Percentiles rank a stretch among this genome's conserved stretches.
Conservation (phyloP, 2,329 filamentous ascomycete species). For the Colletotrichum cordylinicola region DNA sequence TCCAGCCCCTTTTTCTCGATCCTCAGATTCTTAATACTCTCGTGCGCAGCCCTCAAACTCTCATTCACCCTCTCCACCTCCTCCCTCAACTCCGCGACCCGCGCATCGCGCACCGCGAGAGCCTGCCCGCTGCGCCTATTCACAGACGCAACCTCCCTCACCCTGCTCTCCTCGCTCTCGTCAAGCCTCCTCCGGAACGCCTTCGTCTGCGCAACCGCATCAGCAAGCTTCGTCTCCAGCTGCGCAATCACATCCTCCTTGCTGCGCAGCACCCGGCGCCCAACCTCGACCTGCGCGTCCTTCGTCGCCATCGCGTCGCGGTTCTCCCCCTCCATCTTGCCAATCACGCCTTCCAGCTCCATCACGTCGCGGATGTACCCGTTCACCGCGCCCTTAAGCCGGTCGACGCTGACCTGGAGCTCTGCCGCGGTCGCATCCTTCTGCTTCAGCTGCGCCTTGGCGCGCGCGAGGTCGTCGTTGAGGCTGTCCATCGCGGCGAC, state of each 20-base stretch:
- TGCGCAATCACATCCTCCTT: conserved; percentile 43
- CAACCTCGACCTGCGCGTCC: conserved; percentile 37
- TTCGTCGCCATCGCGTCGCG: conserved; percentile 34
- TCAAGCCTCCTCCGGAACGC: conserved; percentile 44
- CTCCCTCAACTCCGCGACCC: conserved; percentile 51
- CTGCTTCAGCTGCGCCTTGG: conserved; percentile 37
- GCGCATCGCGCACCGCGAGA: conserved; percentile 56
- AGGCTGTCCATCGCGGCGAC: conserved; percentile 57
- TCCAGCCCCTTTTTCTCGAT: conserved; percentile 50
- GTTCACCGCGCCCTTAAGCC: conserved; percentile 57
- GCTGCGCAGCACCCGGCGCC: conserved; percentile 37
- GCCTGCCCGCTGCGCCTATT: conserved; percentile 49
- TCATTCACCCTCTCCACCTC: conserved; percentile 55
- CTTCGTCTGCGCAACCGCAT: conserved; percentile 43
- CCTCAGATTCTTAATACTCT: conserved; percentile 48
- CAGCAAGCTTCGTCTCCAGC: conserved; percentile 50
- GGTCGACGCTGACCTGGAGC: conserved; percentile 54
- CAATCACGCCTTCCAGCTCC: conserved; percentile 58
- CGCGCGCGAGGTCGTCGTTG: conserved; percentile 43
- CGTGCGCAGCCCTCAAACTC: conserved; percentile 52
- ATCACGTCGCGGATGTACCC: conserved; percentile 59
- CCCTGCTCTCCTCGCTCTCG: conserved; percentile 38
- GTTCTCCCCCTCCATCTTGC: conserved; percentile 49
- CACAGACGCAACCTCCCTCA: conserved; percentile 36
- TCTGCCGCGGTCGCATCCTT: conserved; percentile 47